A percentile compares a stretch with the other conserved stretches of the same genome.
phyloP scores from a whole-genome alignment of 306 rosid species.

The Spatholobus suberectus region DNA sequence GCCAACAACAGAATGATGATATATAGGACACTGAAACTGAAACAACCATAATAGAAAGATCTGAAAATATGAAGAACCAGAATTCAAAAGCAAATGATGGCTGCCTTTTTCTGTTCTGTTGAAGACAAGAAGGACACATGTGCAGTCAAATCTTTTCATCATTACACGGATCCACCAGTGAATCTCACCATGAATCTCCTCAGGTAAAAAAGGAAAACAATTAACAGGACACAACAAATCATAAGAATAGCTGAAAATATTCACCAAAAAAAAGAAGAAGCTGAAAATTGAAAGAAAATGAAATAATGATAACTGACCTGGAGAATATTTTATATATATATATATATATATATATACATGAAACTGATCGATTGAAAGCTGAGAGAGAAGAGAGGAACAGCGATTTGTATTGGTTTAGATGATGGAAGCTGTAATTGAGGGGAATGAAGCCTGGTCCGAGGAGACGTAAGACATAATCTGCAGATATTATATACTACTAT shows the following conservation, averaged over 20 bases:
- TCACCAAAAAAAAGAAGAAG: neutral
- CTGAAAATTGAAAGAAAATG: neutral
- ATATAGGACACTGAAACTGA: constrained; percentile 27
- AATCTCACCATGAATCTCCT: constrained; percentile 12
- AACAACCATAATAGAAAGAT: constrained; percentile 1
- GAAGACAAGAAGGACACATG: constrained; percentile 31
- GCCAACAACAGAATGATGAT: constrained; percentile 20
- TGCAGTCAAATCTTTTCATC: constrained; percentile 51
- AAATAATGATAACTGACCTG: constrained; percentile 1
- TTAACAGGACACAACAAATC: neutral
- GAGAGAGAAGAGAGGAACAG: neutral
- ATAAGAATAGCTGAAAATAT: neutral
- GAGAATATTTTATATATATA: neutral
- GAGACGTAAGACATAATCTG: constrained; percentile 4
- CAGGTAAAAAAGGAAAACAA: neutral
- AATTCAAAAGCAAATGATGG: constrained; percentile 43
- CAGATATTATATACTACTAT: neutral
- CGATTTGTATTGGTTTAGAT: neutral
- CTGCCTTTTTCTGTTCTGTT: constrained; percentile 41
- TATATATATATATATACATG: too few species aligned
- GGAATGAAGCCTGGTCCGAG: constrained; percentile 97
- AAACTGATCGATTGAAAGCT: neutral
- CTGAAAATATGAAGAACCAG: constrained; percentile 22
- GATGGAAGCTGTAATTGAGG: constrained; percentile 64
- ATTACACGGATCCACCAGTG: constrained; percentile 45